Percentiles rank a stretch among this genome's conserved stretches.
Conservation (phyloP, 208 protist genomes). For the Leishmania guyanensis region DNA sequence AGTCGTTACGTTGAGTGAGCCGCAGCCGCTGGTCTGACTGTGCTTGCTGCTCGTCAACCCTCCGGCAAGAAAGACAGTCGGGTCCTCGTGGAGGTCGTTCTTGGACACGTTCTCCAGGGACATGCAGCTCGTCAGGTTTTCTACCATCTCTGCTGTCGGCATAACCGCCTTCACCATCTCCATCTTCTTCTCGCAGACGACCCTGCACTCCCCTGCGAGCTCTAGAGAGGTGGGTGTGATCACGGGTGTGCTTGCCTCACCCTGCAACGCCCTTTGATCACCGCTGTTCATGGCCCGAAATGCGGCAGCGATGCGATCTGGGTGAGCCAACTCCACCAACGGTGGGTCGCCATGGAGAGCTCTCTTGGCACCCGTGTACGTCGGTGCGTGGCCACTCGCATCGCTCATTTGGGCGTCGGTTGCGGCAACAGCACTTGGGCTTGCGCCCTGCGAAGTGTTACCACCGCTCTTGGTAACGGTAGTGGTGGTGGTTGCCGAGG, state of each 20-base stretch:
- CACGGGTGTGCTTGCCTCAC: background rate
- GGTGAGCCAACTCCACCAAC: slow-evolving; percentile 6
- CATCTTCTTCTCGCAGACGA: background rate
- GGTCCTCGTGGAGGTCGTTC: background rate
- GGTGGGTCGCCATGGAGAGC: background rate
- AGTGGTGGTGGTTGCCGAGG: background rate
- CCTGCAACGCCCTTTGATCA: slow-evolving; percentile 14
- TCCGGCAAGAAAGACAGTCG: slow-evolving; percentile 4
- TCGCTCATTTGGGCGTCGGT: background rate
- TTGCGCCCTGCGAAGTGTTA: background rate
- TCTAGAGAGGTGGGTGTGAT: background rate
- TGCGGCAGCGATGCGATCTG: slow-evolving; percentile 11
- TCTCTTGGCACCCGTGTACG: background rate
- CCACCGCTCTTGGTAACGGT: background rate
- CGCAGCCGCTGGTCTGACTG: slow-evolving; percentile 1
- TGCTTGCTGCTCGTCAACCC: slow-evolving; percentile 28
- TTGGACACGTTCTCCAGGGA: background rate
- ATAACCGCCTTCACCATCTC: background rate
- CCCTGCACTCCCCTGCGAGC: background rate
- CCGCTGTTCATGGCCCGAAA: slow-evolving; percentile 15
- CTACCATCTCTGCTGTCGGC: slow-evolving; percentile 2
- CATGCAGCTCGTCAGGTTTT: background rate
- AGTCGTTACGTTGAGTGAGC: slow-evolving; percentile 5
- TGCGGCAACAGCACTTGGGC: background rate
- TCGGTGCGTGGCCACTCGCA: background rate